Evolutionary conservation across 2,329 filamentous ascomycete species (phyloP), one percentile per base, ranked within the genome.

Genomic region (Cucurbitaria berberidis): DNA sequence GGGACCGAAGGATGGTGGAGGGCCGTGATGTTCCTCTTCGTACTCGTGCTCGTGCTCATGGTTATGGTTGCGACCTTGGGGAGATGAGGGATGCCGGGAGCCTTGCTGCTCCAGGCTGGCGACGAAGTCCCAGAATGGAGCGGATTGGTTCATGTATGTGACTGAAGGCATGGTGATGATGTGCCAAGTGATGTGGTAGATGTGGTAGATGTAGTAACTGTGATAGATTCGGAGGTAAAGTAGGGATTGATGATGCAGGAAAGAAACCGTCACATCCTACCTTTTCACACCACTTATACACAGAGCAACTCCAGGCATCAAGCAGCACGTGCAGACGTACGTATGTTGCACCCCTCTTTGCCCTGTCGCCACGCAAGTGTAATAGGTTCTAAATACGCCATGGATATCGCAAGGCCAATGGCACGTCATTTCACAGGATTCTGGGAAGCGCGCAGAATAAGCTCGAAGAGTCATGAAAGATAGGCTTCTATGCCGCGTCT

Each of bases 81-180:
- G 67, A 56, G 79, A 80, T 69, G 78, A 77, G 22, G 81, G 78
- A 62, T 82, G 77, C 21, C 75, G 68, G 29, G 64, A 54, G 48
- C 74, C 77, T 68, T 77, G 72, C 48, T 78, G 73, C 59, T 84
- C 81, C 11, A 85, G 74, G 55, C 72, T 75, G 46, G 80, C 76
- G 47, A 84, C 62, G 54, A 81, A 82, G 67, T 85, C 81, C 82
- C 83, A 84, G 67, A 85, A 83, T 45, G 81, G 80, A 62, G 78
- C 76, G 4, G 77, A 77, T 49, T 79, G 76, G 53, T 84, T 83
- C 74, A 82, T 78, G 66, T 82, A 80, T 52, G 78, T 76, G 54
- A 84, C 73, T 48, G 80, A 80, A 66, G 82, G 78, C 82, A 84
- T 84, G 51, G 56, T 59, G 19, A 50, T 51, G 27, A 29, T 36